Evolutionary conservation across 345 rosid species (phyloP), one percentile per base, ranked within the genome.

Genomic region (Acer yangbiense): DNA sequence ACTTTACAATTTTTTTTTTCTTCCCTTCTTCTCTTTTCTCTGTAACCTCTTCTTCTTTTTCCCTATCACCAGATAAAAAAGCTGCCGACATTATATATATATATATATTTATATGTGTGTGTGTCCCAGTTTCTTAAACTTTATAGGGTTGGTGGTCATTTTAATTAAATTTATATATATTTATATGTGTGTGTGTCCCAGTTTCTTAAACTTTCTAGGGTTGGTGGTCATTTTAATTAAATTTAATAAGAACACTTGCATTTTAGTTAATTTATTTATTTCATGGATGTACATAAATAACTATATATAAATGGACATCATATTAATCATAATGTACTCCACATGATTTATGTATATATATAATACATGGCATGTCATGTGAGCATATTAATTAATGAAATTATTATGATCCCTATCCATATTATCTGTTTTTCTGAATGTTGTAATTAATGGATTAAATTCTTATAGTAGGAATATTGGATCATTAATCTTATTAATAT

Each of bases 21-120:
- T 44, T 9, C 1, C 2, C 14, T 46, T 46, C 50, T 46, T 46
- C 25, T 7, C 25, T 66, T 66, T 32, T 44, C 39, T 18, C 74
- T 3, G 74, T n/a, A 9, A 9, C 55, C 46, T 71, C 64, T 32
- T 57, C 64, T 32, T 57, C 7, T 1, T n/a, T 21, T 25, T 62
- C 12, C n/a, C 1, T 25, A 64, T 68, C 58, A 73, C 68, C 21
- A 27, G 41, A 61, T 20, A 63, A 65, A 27, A 27, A 65, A 9
- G 71, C 48, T 65, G 63, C 71, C 64, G 71, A 75, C 78, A 52
- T 25, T 12, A 12, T 35, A 35, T 35, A 35, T 35, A 35, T 35
- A 4, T 35, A 35, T 32, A 32, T 32, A 3, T 29, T 2, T 29
- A 29, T 2, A 0, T 29, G 3, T 32, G 39, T 32, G 35, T 32